Base-by-base conservation (phyloP, 2,329 filamentous ascomycete species). In the Nemania sp. region DNA sequence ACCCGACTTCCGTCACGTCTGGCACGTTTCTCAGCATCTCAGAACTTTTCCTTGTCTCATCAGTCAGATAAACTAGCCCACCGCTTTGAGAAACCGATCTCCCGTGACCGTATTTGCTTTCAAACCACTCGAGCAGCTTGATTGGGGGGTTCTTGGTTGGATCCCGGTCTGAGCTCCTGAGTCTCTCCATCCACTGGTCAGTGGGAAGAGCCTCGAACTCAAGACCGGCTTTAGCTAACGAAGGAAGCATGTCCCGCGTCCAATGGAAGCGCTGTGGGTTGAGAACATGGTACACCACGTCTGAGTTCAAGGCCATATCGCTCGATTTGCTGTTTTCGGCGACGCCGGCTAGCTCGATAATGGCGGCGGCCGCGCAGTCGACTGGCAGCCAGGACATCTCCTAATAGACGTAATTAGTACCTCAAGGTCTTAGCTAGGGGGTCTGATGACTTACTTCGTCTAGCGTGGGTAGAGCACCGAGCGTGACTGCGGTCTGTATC, bases 111-210 rank as follows among this genome's bases (percentile, higher is more conserved):
- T 88, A 88, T 72, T 87, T 87, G 1, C 78, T 77, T 3, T 80
- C 76, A 67, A 85, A 87, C 77, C 85, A 88, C 27, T 86, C 82
- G 0, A 86, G 70, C 26, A 88, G 74, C 75, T 87, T 87, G 64
- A 85, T 79, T 0, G 83, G 81, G 13, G 86, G 85, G 68, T 87
- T 88, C 6, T 70, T 72, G n/a, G 75, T 73, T 0, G 84, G 83
- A 73, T 88, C 84, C 1, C 79, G 80, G 57, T 87, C 82, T 2
- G 82, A 82, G 1, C 77, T 77, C 3, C 82, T 78, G 13, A 88
- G 71, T 1, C 79, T 75, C 5, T 76, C 69, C 20, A 87, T 74
- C 84, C 85, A 86, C 61, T 85, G 80, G 8, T 77, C 75, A 45
- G 81, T 78, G 2, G 80, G 68, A 1, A 87, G 81, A 6, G 79